Evolutionary conservation across 163 green algal genomes (phyloP), one percentile per base, ranked within the genome.

Genomic region (Chlamydomonas reinhardtii): DNA sequence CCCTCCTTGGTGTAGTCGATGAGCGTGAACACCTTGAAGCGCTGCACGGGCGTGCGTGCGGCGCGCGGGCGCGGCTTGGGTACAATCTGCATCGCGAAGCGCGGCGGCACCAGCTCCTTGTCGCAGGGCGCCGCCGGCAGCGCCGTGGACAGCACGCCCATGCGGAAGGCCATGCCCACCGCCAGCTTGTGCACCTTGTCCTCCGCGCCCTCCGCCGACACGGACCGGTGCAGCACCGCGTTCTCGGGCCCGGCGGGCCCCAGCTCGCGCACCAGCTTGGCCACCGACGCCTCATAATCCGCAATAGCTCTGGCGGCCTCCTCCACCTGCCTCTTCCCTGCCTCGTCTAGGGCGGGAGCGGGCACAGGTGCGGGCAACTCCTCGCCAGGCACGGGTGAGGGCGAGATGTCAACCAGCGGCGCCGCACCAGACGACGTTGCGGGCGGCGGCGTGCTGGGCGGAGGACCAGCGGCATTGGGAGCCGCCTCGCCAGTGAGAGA

Each of bases 61-160:
- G 78, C 25, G 25, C 90, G 90, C 22, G 73, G 66, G 22, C 85
- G 87, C 70, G 89, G 90, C 48, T 32, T 32, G 4, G 66, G 79
- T 22, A 93, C 90, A 19, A 93, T 81, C 76, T 91, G 83, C 88
- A 91, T 91, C 52, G 81, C 68, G 81, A 94, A 96, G 2, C 88
- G 84, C 59, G 90, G 83, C 35, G 93, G 92, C 65, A 96, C 79
- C n/a, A 94, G 88, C 56, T 89, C 59, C 27, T 65, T 72, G 84
- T 96, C 93, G 37, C 69, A 64, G 14, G 78, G 64, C 6, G 90
- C 86, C 27, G 12, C 27, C 20, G 93, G 93, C 85, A 95, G 68
- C 17, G 81, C 22, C 9, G 82, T 88, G 27, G 54, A 73, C 22
- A 93, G 82, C 73, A 73, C 61, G 39, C 92, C 92, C 32, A 90